Percentiles rank a stretch among this genome's conserved stretches.
These are phyloP conservation scores for Pachysandra terminalis DNA, from an alignment of 164 flowering plant species.

Conservation along the genomic window DNA sequence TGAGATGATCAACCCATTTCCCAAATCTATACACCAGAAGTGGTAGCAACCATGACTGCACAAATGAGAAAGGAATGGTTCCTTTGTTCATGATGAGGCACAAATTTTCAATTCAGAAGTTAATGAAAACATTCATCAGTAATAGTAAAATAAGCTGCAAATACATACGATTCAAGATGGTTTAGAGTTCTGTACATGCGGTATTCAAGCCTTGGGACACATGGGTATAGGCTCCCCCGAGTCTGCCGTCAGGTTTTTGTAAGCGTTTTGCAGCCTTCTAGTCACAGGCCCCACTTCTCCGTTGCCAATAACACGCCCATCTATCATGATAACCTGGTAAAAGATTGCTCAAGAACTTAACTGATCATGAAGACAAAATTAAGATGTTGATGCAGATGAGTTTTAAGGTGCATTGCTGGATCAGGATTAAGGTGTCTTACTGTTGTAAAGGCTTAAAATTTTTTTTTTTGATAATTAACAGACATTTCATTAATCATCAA, in stretches of 20 bases:
- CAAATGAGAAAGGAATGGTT: too few species aligned
- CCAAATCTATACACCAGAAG: too few species aligned
- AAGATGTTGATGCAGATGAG: background rate
- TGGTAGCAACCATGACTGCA: too few species aligned
- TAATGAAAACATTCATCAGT: too few species aligned
- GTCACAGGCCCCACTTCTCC: slow-evolving; percentile 88
- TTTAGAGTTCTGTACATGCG: background rate
- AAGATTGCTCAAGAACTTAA: slow-evolving; percentile 1
- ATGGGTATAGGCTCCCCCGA: slow-evolving; percentile 80
- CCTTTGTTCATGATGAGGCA: too few species aligned
- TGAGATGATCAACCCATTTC: too few species aligned
- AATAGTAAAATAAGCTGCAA: too few species aligned
- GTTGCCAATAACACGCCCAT: slow-evolving; percentile 76
- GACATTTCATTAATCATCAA: too few species aligned
- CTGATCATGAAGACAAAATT: too few species aligned
- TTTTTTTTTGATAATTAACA: too few species aligned
- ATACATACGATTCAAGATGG: slow-evolving; percentile 1
- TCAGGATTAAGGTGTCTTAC: background rate
- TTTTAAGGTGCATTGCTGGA: too few species aligned
- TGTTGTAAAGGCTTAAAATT: background rate
- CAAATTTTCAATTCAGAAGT: too few species aligned
- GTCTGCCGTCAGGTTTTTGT: slow-evolving; percentile 51
- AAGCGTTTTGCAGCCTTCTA: slow-evolving; percentile 60
- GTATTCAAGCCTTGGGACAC: slow-evolving; percentile 7
- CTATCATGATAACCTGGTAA: slow-evolving; percentile 71